Evolutionary conservation across 306 rosid species (phyloP).

Genomic region (Sicyos baderoa): DNA sequence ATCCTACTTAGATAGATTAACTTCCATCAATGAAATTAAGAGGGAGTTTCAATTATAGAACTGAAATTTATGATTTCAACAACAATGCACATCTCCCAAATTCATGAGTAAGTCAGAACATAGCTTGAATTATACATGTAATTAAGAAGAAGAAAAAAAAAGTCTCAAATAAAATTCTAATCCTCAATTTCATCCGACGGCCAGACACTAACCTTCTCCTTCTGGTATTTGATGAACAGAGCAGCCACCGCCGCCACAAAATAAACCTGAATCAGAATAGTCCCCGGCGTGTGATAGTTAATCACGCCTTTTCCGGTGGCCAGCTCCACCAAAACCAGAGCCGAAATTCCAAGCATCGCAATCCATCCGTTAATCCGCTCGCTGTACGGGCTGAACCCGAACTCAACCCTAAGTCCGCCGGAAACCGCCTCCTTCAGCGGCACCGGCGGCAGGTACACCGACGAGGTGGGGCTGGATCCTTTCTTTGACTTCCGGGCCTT

Average conservation of each 20-base stretch:
- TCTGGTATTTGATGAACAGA: constrained; percentile 55
- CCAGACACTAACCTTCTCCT: constrained; percentile 74
- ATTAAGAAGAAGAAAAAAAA: neutral
- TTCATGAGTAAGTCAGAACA: too few species aligned
- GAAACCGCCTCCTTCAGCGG: constrained; percentile 63
- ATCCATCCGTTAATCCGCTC: constrained; percentile 64
- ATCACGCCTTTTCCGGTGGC: constrained; percentile 79
- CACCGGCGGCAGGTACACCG: constrained; percentile 67
- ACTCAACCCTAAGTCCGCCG: constrained; percentile 54
- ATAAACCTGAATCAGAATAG: constrained; percentile 56
- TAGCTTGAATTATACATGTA: too few species aligned
- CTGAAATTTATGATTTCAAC: too few species aligned
- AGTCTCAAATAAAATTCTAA: neutral
- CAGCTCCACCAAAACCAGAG: constrained; percentile 66
- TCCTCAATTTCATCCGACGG: constrained; percentile 26
- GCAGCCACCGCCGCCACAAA: constrained; percentile 69
- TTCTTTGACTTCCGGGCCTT: constrained; percentile 46
- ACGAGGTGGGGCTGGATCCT: constrained; percentile 24
- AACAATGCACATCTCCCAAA: too few species aligned
- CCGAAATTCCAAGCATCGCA: constrained; percentile 59
- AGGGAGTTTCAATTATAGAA: too few species aligned
- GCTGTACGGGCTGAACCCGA: constrained; percentile 71
- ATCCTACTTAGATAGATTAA: too few species aligned
- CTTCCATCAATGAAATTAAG: too few species aligned
- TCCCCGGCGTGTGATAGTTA: constrained; percentile 59